A percentile compares a stretch with the other conserved stretches of the same genome.
Evolutionary conservation across 257 asterid species (phyloP).

Genomic region (Solanum corneliomulleri): DNA sequence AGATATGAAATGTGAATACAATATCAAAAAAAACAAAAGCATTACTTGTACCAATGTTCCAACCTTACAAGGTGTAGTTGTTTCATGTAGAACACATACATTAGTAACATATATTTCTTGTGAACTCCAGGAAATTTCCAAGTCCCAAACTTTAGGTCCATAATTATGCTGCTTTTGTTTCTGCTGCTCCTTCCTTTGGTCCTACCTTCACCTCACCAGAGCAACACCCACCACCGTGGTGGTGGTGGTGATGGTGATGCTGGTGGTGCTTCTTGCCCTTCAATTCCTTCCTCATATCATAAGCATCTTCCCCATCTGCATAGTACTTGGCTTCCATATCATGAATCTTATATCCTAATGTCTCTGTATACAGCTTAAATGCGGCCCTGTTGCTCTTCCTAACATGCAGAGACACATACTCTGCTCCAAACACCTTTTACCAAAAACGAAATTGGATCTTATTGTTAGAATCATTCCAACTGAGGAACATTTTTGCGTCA

Average conservation of each 20-base stretch:
- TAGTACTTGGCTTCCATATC: slow-evolving; percentile 93
- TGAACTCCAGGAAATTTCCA: background rate
- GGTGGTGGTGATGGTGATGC: slow-evolving; percentile 53
- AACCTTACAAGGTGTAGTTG: background rate
- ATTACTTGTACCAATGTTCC: background rate
- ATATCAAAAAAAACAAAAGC: background rate
- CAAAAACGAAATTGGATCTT: background rate
- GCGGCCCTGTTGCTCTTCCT: slow-evolving; percentile 93
- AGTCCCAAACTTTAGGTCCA: background rate
- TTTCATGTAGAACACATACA: background rate
- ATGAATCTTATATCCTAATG: slow-evolving; percentile 80
- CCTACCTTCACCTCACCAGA: slow-evolving; percentile 44
- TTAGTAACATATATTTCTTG: background rate
- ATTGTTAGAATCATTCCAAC: background rate
- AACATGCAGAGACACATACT: slow-evolving; percentile 90
- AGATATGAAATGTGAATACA: background rate
- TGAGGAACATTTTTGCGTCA: background rate
- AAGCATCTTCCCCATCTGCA: slow-evolving; percentile 99
- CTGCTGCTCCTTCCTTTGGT: slow-evolving; percentile 30
- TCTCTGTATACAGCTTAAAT: slow-evolving; percentile 75
- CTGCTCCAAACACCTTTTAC: slow-evolving; percentile 74
- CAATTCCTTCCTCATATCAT: slow-evolving; percentile 90
- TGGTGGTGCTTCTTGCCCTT: slow-evolving; percentile 63
- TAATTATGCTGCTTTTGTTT: slow-evolving; percentile 18
- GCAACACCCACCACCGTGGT: slow-evolving; percentile 87